A percentile compares a stretch with the other conserved stretches of the same genome.
Evolutionary conservation across 169 alveolate genomes (phyloP).

Genomic region (Eimeria acervulina): DNA sequence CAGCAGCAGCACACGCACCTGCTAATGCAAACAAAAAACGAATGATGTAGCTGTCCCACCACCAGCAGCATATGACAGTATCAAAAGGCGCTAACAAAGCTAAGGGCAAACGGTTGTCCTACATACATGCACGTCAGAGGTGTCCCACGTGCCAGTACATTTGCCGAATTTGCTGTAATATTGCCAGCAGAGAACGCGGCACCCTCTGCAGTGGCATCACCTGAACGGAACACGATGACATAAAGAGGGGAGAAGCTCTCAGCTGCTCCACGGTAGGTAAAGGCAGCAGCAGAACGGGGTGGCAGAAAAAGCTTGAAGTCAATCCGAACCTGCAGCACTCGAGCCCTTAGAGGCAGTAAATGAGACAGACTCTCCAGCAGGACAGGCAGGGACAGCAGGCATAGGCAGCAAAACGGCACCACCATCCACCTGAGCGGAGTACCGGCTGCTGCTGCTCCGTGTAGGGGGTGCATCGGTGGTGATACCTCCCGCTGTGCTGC

Average conservation of each 20-base stretch:
- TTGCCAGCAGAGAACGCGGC: neutral
- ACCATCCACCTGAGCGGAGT: constrained; percentile 8
- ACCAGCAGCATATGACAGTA: neutral
- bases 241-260: neutral
- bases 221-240: neutral
- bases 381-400: neutral
- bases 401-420: neutral
- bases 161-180: constrained; percentile 12
- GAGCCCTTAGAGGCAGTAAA: neutral
- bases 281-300: neutral
- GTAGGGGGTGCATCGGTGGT: constrained; percentile 37
- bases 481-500: neutral
- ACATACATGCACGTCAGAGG: constrained; percentile 4
- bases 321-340: neutral
- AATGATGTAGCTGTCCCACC: neutral
- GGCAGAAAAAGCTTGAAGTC: neutral
- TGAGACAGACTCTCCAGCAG: constrained; percentile 7
- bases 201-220: constrained; percentile 1
- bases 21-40: neutral
- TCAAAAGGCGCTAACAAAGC: neutral
- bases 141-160: neutral
- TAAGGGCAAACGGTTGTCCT: neutral
- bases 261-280: neutral
- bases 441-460: constrained; percentile 56
- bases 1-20: neutral